Base-by-base conservation (phyloP, 371 early-diverging fungal genomes). In the Choanephora cucurbitarum region DNA sequence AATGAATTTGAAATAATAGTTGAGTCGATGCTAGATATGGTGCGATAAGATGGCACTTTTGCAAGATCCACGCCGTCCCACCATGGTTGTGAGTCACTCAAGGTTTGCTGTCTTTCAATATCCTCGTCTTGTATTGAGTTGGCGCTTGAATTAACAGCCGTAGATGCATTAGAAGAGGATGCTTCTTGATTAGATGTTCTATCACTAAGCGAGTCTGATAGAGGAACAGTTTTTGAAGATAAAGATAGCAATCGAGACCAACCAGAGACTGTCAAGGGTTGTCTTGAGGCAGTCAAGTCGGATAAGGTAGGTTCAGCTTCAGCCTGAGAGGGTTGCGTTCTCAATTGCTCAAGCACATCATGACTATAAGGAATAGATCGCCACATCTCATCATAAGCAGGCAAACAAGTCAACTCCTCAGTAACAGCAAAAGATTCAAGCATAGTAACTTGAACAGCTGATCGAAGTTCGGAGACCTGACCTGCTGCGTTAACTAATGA, bases 11-110 rank as follows among this genome's bases (percentile, higher is more conserved):
- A 67, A 8, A 73, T 48, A 3, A 53, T 23, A n/a, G 55, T 54
- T 40, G 54, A 55, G 24, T 65, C 63, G 22, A 67, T 58, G 13
- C 61, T 69, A 14, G 62, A 59, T n/a, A 68, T 70, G 7, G 70
- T 72, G 6, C 56, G 45, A 37, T 75, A 75, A 22, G 72, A 72
- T 10, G 76, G 76, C 8, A 75, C 76, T 37, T 72, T 57, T 2
- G 68, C 59, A n/a, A 75, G 44, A 47, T 75, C 70, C 60, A 72
- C 58, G 8, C 70, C 75, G 22, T 75, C 62, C 72, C 72, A 75
- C 70, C 72, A 72, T 18, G 18, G 51, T 0, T 40, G 41, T 17
- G 18, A 40, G 28, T 28, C 28, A 28, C 7, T 28, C 28, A 7
- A 28, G 28, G 3, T 7, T 5, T 28, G 28, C 28, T 28, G 28